These are phyloP conservation scores for Phlebopus sp. DNA, from an alignment of 1,284 basidiomycete genomes.

Conservation along the genomic window DNA sequence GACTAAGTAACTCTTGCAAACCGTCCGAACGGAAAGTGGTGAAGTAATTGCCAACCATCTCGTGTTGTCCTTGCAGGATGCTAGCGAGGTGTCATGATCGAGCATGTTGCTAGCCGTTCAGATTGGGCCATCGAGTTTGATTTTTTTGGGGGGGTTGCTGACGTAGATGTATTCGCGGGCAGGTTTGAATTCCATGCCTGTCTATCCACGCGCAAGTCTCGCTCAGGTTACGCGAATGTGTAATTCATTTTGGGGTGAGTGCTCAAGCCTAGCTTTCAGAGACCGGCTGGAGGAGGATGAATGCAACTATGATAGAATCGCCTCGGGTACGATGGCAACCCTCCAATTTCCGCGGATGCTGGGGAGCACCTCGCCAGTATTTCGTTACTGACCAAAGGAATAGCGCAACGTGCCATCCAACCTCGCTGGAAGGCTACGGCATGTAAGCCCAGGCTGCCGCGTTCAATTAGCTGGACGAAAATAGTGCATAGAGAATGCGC, in stretches of 20 bases:
- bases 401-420: too few relatives aligned
- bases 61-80: not conserved
- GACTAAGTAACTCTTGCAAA: constrained; percentile 90
- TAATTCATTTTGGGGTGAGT: constrained; percentile 67
- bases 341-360: too few relatives aligned
- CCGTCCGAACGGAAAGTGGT: constrained; percentile 32
- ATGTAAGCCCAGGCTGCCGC: too few relatives aligned
- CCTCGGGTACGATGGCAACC: too few relatives aligned
- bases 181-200: constrained; percentile 52
- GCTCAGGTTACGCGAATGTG: constrained; percentile 89
- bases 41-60: not conserved
- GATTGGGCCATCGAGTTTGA: not conserved
- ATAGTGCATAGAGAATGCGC: too few relatives aligned
- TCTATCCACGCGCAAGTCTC: constrained; percentile 90
- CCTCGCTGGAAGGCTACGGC: too few relatives aligned
- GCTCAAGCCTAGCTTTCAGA: not conserved
- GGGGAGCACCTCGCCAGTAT: too few relatives aligned
- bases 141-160: too few relatives aligned
- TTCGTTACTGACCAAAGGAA: too few relatives aligned
- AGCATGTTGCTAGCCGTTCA: not conserved
- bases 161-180: not conserved
- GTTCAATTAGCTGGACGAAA: too few relatives aligned
- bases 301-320: too few relatives aligned
- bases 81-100: not conserved
- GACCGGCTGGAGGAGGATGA: too few relatives aligned